Evolutionary conservation across 2,329 filamentous ascomycete genomes (phyloP).

Genomic region (Seiridium unicorne): DNA sequence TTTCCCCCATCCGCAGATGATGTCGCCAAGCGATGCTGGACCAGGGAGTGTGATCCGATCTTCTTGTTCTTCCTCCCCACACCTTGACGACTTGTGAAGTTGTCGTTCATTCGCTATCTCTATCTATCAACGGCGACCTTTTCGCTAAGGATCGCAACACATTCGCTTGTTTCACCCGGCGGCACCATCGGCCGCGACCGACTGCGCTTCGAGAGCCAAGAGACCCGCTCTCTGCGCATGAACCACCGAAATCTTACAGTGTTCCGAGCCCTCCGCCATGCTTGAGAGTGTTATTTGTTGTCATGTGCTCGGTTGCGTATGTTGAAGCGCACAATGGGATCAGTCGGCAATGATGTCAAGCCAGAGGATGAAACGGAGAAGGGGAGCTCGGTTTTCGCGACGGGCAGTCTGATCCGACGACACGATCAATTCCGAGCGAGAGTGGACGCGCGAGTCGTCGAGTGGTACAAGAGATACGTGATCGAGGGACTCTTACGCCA

Average conservation of each 20-base stretch:
- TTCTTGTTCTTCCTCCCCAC: background rate
- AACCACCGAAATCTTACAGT: background rate
- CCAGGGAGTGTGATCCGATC: background rate
- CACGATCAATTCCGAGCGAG: conserved; percentile 14
- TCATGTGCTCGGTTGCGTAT: background rate
- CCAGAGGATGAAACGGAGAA: conserved; percentile 6
- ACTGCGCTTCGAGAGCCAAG: background rate
- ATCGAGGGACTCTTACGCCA: conserved; percentile 57
- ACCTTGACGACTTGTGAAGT: background rate
- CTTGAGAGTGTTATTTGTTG: background rate
- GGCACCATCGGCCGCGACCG: background rate
- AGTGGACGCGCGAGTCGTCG: conserved; percentile 15
- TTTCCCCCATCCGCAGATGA: background rate
- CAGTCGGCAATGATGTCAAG: background rate
- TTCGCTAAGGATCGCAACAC: background rate
- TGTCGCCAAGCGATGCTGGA: background rate
- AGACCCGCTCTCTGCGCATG: background rate
- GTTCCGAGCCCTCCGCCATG: background rate
- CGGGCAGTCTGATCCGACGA: conserved; percentile 13
- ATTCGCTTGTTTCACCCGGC: background rate
- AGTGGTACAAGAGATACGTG: conserved; percentile 37
- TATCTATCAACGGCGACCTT: background rate
- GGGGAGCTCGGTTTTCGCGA: conserved; percentile 4
- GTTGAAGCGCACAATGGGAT: conserved; percentile 2
- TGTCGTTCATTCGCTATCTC: background rate